Conservation (phyloP, 768 basidiomycete genomes). For the Tylopilus felleus region DNA sequence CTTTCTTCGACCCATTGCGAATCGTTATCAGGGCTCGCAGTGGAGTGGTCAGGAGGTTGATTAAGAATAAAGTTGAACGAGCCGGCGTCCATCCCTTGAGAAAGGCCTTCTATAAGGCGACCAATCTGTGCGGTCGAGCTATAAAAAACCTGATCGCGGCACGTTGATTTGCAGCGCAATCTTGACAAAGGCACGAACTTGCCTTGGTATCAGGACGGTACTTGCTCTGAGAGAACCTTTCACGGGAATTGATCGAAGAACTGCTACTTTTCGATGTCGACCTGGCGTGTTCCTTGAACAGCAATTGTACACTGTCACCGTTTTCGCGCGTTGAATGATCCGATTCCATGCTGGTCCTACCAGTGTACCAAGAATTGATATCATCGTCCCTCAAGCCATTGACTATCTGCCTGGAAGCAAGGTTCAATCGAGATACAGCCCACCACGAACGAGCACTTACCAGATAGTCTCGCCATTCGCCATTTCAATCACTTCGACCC, state of each 20-base stretch:
- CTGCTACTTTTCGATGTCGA: conserved; percentile 65
- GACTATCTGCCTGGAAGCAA: conserved; percentile 60
- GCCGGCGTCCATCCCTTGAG: conserved; percentile 76
- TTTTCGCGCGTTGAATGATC: conserved; percentile 58
- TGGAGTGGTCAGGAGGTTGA: conserved; percentile 47
- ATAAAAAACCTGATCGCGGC: conserved; percentile 27
- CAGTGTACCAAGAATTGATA: conserved; percentile 61
- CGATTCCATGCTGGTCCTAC: conserved; percentile 69
- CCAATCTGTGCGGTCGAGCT: conserved; percentile 74
- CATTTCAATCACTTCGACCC: conserved; percentile 75
- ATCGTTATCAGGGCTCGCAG: conserved; percentile 60
- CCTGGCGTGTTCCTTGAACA: conserved; percentile 72
- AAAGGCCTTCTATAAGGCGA: conserved; percentile 78
- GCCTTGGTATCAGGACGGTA: conserved; percentile 84
- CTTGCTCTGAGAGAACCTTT: conserved; percentile 51
- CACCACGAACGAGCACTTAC: conserved; percentile 39
- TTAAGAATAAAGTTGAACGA: conserved; percentile 73
- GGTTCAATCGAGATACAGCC: neutral
- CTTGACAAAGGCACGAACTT: conserved; percentile 22
- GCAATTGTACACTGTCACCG: conserved; percentile 58
- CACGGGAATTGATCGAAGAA: conserved; percentile 56
- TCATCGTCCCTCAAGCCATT: conserved; percentile 80
- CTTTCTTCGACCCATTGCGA: conserved; percentile 72
- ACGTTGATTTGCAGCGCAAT: conserved; percentile 8
- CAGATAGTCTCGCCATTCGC: conserved; percentile 89